Percentiles rank a stretch among this genome's conserved stretches.
Conservation (phyloP, 179 eudicot genomes). For the Beta lomatogona region DNA sequence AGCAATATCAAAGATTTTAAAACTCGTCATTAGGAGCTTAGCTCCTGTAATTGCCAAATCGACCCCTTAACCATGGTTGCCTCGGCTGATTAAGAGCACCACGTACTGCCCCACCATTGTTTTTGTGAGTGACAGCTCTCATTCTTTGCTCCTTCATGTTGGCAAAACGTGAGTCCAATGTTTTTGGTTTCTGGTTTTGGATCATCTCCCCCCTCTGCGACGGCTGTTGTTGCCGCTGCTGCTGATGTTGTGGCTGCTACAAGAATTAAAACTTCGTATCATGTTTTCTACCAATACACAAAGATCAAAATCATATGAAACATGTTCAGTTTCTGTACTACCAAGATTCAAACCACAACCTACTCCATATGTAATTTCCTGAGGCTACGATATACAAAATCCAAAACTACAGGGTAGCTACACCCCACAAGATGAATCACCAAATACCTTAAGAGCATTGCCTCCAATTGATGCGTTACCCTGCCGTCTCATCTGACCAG, state of each 20-base stretch:
- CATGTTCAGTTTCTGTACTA: not conserved
- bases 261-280: not conserved
- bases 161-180: conserved; percentile 85
- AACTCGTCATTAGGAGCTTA: conserved; percentile 17
- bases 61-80: conserved; percentile 70
- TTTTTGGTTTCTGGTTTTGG: conserved; percentile 60
- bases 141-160: conserved; percentile 91
- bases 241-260: conserved; percentile 10
- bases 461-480: conserved; percentile 51
- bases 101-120: conserved; percentile 37
- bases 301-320: not conserved
- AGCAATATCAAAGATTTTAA: not conserved
- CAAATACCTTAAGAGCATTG: conserved; percentile 53
- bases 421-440: not conserved
- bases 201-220: conserved; percentile 34
- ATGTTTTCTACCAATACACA: not conserved
- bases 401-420: not conserved
- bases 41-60: conserved; percentile 42
- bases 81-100: conserved; percentile 45
- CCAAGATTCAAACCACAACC: not conserved
- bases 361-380: not conserved
- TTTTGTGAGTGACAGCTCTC: conserved; percentile 48
- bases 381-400: not conserved
- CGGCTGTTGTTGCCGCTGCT: conserved; percentile 20
- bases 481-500: conserved; percentile 41